Conservation (phyloP, 176 grass and related monocot genomes). For the Oryza glaberrima region DNA sequence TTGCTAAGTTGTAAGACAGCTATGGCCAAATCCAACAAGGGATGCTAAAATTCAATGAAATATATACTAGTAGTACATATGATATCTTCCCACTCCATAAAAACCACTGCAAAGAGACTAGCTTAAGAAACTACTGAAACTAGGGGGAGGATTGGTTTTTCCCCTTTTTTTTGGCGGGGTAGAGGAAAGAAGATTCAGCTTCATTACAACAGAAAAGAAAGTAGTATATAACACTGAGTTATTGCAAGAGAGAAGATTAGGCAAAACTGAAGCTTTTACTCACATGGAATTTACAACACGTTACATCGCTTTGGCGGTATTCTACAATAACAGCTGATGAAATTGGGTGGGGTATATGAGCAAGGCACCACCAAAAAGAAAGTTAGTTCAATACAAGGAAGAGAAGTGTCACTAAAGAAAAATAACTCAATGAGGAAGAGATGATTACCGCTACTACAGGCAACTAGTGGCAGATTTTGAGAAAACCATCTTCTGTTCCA, state of each 20-base stretch:
- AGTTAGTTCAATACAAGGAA: neutral
- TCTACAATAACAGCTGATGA: neutral
- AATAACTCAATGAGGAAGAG: constrained; percentile 8
- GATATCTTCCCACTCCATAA: neutral
- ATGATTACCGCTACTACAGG: constrained; percentile 33
- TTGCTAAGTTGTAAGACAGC: neutral
- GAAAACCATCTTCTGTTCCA: constrained; percentile 92
- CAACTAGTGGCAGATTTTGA: constrained; percentile 88
- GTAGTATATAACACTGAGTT: neutral
- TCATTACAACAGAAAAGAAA: constrained; percentile 19
- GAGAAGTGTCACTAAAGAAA: neutral
- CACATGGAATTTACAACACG: constrained; percentile 27
- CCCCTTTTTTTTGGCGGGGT: neutral
- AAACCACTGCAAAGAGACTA: neutral
- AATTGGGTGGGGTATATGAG: constrained; percentile 18
- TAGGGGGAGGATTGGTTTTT: neutral
- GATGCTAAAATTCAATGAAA: neutral
- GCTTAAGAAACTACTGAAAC: neutral
- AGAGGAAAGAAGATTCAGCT: neutral
- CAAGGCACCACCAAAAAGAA: neutral
- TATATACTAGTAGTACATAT: neutral
- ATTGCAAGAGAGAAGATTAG: neutral
- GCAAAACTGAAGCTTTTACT: constrained; percentile 32
- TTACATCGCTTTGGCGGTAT: neutral
- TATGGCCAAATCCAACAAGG: neutral